Conservation (phyloP, 371 early-diverging fungal genomes). For the Mortierella sp. region DNA sequence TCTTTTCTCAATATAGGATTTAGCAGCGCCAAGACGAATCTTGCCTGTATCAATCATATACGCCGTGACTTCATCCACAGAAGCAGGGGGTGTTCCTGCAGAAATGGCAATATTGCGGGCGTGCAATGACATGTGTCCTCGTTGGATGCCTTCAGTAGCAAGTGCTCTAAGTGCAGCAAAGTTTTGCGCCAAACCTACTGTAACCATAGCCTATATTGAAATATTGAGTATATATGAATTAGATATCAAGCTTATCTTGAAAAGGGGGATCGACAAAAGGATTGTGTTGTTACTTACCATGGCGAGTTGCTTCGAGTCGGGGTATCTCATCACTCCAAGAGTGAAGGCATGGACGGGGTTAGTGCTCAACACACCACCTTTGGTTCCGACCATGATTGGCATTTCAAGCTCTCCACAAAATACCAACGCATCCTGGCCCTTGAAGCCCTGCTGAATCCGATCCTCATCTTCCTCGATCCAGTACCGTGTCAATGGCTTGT, state of each 20-base stretch:
- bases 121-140: constrained; percentile 77
- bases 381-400: constrained; percentile 76
- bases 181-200: constrained; percentile 78
- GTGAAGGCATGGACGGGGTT: constrained; percentile 73
- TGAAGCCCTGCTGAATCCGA: constrained; percentile 25
- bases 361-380: constrained; percentile 76
- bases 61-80: constrained; percentile 70
- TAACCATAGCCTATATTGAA: constrained; percentile 62
- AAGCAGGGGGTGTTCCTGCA: constrained; percentile 73
- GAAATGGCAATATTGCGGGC: constrained; percentile 79
- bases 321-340: constrained; percentile 71
- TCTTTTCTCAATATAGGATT: constrained; percentile 61
- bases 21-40: constrained; percentile 66
- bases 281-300: constrained; percentile 55
- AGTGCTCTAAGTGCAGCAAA: constrained; percentile 81
- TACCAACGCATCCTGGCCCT: constrained; percentile 45
- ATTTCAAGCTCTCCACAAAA: constrained; percentile 77
- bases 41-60: constrained; percentile 74
- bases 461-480: constrained; percentile 68
- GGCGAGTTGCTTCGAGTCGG: constrained; percentile 68
- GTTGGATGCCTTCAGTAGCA: constrained; percentile 77
- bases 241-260: neutral
- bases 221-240: neutral
- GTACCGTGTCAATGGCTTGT: constrained; percentile 72
- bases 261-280: neutral